Conservation (phyloP, 2,329 filamentous ascomycete genomes). For the Monilinia fructicola region DNA sequence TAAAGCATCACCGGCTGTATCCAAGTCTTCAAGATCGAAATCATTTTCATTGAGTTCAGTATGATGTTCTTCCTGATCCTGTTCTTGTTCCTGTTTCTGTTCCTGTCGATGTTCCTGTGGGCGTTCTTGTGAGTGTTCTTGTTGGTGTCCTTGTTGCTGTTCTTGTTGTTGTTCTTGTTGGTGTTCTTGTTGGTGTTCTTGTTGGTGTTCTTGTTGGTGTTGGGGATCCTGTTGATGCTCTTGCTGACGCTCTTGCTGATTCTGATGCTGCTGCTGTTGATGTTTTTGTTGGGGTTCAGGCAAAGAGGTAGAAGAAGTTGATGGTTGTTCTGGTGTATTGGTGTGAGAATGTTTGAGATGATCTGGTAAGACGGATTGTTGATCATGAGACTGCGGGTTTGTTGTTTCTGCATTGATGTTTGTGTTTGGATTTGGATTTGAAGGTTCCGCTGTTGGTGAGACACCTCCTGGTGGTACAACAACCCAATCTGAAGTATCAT, state of each 20-base stretch:
- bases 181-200: too few relatives aligned
- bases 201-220: background rate
- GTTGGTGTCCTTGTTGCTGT: background rate
- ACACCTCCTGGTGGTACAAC: slow-evolving; percentile 66
- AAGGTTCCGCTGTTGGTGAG: slow-evolving; percentile 38
- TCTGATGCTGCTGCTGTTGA: background rate
- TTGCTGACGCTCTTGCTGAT: too few relatives aligned
- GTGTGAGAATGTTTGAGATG: slow-evolving; percentile 9
- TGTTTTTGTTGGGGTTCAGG: slow-evolving; percentile 19
- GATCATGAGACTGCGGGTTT: slow-evolving; percentile 4
- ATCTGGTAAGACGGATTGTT: slow-evolving; percentile 1
- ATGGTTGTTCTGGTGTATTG: slow-evolving; percentile 18
- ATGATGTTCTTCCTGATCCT: slow-evolving; percentile 35
- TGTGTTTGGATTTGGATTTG: slow-evolving; percentile 18
- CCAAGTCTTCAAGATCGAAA: slow-evolving; percentile 64
- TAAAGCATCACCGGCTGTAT: slow-evolving; percentile 70
- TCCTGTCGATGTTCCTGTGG: background rate
- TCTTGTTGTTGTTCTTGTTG: too few relatives aligned
- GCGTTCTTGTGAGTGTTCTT: too few relatives aligned
- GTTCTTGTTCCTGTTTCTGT: background rate
- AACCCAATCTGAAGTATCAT: slow-evolving; percentile 68
- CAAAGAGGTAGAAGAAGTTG: slow-evolving; percentile 9
- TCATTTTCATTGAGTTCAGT: slow-evolving; percentile 51
- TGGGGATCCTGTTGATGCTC: background rate
- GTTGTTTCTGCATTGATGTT: slow-evolving; percentile 5